Conservation (phyloP, 495 filamentous ascomycete species). For the Penicillium tannophilum region DNA sequence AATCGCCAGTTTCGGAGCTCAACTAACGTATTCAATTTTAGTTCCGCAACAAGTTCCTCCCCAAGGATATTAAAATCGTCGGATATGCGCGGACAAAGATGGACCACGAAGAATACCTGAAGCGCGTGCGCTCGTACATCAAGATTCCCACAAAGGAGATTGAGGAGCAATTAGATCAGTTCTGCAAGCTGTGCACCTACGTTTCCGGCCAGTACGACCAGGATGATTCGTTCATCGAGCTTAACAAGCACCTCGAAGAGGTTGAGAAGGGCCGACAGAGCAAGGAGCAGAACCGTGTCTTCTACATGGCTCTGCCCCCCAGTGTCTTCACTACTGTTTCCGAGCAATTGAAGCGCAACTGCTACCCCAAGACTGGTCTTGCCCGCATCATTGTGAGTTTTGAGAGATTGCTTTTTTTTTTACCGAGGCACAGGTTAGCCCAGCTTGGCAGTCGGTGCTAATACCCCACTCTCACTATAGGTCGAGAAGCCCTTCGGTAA, state of each 20-base stretch:
- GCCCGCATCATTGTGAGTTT: slow-evolving; percentile 83
- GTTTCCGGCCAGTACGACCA: slow-evolving; percentile 96
- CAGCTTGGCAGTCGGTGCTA: slow-evolving; percentile 7
- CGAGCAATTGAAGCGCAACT: slow-evolving; percentile 93
- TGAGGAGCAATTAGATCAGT: slow-evolving; percentile 89
- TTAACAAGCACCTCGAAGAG: slow-evolving; percentile 87
- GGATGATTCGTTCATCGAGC: slow-evolving; percentile 88
- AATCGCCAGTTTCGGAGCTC: not conserved
- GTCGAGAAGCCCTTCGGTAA: slow-evolving; percentile 99
- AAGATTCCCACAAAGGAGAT: slow-evolving; percentile 98
- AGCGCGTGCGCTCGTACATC: slow-evolving; percentile 94
- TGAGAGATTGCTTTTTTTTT: not conserved
- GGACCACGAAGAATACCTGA: slow-evolving; percentile 94
- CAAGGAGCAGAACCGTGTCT: slow-evolving; percentile 85
- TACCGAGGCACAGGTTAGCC: not conserved
- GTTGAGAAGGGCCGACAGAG: slow-evolving; percentile 70
- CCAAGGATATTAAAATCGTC: slow-evolving; percentile 95
- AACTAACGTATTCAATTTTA: slow-evolving; percentile 42
- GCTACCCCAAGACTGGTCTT: slow-evolving; percentile 88
- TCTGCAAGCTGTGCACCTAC: slow-evolving; percentile 86
- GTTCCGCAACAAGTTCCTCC: slow-evolving; percentile 98
- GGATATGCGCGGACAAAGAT: slow-evolving; percentile 99
- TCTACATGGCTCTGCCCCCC: slow-evolving; percentile 98
- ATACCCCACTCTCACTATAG: slow-evolving; percentile 43
- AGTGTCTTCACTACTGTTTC: slow-evolving; percentile 98